Conservation (phyloP, 2,329 filamentous ascomycete species). For the Hypoxylon sp. region DNA sequence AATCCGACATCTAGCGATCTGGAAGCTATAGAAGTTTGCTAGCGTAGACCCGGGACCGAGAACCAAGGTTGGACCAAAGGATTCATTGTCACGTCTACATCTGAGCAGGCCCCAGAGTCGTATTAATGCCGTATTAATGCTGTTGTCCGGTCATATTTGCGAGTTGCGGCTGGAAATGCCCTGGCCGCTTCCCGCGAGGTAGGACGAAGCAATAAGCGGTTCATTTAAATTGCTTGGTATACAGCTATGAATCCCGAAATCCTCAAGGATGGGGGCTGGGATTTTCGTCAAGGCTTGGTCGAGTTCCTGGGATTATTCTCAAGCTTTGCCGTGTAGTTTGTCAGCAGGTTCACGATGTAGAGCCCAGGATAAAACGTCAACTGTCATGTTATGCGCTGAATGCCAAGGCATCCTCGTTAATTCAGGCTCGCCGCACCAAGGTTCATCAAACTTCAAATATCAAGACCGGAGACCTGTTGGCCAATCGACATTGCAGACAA, state of each 20-base stretch:
- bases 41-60: conserved; percentile 42
- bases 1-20: conserved; percentile 22
- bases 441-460: conserved; percentile 9
- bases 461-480: conserved; percentile 4
- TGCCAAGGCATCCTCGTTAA: conserved; percentile 31
- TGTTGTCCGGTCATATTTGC: conserved; percentile 45
- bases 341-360: conserved; percentile 17
- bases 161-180: conserved; percentile 40
- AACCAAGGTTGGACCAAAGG: conserved; percentile 33
- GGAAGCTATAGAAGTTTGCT: conserved; percentile 41
- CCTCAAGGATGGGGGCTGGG: conserved; percentile 41
- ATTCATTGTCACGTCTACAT: conserved; percentile 27
- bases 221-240: conserved; percentile 45
- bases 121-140: conserved; percentile 42
- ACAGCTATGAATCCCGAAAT: conserved; percentile 43
- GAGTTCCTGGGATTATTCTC: conserved; percentile 4
- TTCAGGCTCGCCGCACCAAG: conserved; percentile 19
- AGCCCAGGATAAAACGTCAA: conserved; percentile 37
- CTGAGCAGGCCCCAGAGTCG: conserved; percentile 40
- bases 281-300: conserved; percentile 29
- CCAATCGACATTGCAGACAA: conserved; percentile 8
- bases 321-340: conserved; percentile 10
- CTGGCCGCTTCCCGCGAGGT: conserved; percentile 40
- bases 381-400: conserved; percentile 41
- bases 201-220: conserved; percentile 48